Base-by-base conservation (phyloP, 148 eudicot species). In the Camellia sinensis region DNA sequence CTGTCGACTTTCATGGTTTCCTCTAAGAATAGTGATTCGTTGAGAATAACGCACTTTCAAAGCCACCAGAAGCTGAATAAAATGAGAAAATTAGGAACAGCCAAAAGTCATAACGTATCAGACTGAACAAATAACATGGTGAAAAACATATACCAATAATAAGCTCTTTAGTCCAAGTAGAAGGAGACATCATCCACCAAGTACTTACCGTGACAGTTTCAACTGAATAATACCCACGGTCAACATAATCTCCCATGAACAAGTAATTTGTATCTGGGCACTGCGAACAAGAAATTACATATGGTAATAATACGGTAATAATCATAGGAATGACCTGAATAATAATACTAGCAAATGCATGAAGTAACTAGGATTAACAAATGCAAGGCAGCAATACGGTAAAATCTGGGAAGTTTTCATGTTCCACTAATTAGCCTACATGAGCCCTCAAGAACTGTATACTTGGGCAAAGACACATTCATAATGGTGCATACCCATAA, bases 211-310 rank as follows among this genome's bases (percentile, higher is more conserved):
- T 90, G 18, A 96, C 99, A 79, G 99, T 96, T 84, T 96, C 99
- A 79, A 96, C 99, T 43, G 99, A 96, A 83, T 96, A 96, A 84
- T 96, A 96, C 11, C 99, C 99, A 76, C 98, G 97, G 79, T 96
- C 99, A 77, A 96, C 99, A 86, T 96, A 96, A 87, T 96, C 99
- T 82, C 99, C 99, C 99, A 96, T 96, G 86, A 96, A 96, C 65
- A 93, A 82, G 84, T 92, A 96, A 87, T 96, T 96, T 83, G 98
- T 93, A 76, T 96, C 99, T 18, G 98, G 99, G 67, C 99, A 96
- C 99, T 96, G 86, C 81, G 83, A 86, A 71, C 10, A 73, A 80
- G 21, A 57, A 29, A 41, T 50, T 7, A 43, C 43, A 57, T 60
- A 73, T 70, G 37, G 43, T 45, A 71, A 3, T 12, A 64, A 19